Evolutionary conservation across 441 rosid genomes (phyloP), one percentile per base, ranked within the genome.

Genomic region (Eutrema salsugineum): DNA sequence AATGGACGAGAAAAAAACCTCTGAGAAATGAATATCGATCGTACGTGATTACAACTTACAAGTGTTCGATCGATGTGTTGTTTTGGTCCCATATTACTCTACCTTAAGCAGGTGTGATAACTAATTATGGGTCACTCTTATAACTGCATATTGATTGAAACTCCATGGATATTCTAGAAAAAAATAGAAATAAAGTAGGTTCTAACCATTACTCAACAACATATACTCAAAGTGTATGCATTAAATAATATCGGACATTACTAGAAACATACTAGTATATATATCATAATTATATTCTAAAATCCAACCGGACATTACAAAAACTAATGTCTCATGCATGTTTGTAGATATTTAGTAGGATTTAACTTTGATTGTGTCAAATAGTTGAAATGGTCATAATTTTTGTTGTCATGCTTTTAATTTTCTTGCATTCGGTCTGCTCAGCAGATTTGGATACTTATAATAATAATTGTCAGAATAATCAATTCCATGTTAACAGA

Each of bases 1-100:
- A 30, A 30, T 58, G 40, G 62, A 58, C 36, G 6, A 6, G n/a
- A 17, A 64, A n/a, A 60, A 38, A 1, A 38, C 19, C 11, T 12
- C 12, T 35, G 16, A 30, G 15, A 48, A 27, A 12, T 59, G 16
- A 70, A 44, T 17, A 47, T 36, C n/a, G n/a, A 5, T 59, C 30
- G 30, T 66, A 42, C 22, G 49, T 50, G 68, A 8, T 60, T 33
- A 67, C 73, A 60, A 66, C 5, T 60, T 33, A 67, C 73, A 60
- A 66, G 56, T 74, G 73, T 60, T 66, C 42, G 72, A 16, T 50
- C n/a, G 27, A 39, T 66, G 2, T 28, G 8, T 58, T 42, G 14
- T 49, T 58, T 57, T 55, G 60, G 78, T 66, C 72, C 72, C 78
- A 32, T 59, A 4, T 24, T 24, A 24, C 27, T 58, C 15, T 50